These are phyloP conservation scores for Fusarium nanum DNA, from an alignment of 2,329 filamentous ascomycete species.

Conservation along the genomic window DNA sequence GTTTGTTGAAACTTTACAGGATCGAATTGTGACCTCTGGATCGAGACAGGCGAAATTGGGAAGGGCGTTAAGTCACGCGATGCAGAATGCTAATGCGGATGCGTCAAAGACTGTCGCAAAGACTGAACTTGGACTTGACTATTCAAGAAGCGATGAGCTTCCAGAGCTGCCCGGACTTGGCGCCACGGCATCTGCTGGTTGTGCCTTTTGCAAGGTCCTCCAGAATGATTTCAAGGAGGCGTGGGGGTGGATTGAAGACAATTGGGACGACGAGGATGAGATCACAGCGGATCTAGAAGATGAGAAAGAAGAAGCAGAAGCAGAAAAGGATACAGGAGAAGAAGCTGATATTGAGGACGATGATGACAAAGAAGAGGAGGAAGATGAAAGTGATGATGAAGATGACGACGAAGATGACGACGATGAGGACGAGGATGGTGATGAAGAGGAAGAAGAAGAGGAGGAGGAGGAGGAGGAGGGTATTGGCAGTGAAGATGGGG, in stretches of 20 bases:
- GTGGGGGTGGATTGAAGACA: not conserved
- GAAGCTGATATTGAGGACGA: not conserved
- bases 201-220: not conserved
- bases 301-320: not conserved
- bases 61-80: not conserved
- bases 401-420: not conserved
- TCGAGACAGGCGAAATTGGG: rapidly evolving
- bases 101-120: not conserved
- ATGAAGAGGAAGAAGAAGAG: not conserved
- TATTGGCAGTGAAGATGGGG: too few relatives aligned
- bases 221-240: rapidly evolving
- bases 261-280: not conserved
- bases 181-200: not conserved
- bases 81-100: too few relatives aligned
- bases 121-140: not conserved
- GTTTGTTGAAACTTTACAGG: rapidly evolving
- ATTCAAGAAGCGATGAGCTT: not conserved
- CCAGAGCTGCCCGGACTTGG: rapidly evolving
- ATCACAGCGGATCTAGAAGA: not conserved
- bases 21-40: not conserved
- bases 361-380: not conserved
- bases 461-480: not conserved
- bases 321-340: not conserved
- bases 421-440: not conserved
- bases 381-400: not conserved